These are phyloP conservation scores for Cucurbita maxima DNA, from an alignment of 306 rosid genomes.

Conservation along the genomic window DNA sequence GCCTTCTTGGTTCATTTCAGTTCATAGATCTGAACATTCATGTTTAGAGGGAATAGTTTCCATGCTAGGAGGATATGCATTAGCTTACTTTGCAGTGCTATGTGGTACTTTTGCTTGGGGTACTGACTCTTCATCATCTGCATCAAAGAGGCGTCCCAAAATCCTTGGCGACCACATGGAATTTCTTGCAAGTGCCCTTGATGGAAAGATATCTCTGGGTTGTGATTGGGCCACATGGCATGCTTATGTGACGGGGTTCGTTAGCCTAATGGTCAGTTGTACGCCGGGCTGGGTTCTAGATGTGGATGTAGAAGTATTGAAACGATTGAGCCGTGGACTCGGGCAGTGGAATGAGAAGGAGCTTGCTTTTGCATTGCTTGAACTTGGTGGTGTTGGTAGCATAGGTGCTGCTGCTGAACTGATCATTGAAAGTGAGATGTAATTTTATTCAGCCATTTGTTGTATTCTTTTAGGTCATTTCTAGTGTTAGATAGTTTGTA, in stretches of 20 bases:
- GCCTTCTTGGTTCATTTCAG: constrained; percentile 87
- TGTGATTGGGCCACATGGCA: constrained; percentile 84
- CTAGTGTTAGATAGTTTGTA: constrained; percentile 1
- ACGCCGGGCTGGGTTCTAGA: constrained; percentile 80
- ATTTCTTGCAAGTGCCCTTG: constrained; percentile 86
- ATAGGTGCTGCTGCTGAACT: constrained; percentile 91
- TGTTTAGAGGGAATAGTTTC: constrained; percentile 57
- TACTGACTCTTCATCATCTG: constrained; percentile 63
- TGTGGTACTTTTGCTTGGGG: constrained; percentile 96
- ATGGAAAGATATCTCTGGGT: constrained; percentile 86
- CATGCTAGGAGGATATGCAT: constrained; percentile 80
- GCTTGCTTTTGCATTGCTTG: constrained; percentile 73
- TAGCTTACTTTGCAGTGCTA: constrained; percentile 67
- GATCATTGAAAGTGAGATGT: constrained; percentile 41
- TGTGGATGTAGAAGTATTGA: constrained; percentile 58
- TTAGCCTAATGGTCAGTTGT: constrained; percentile 73
- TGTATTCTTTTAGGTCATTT: not conserved
- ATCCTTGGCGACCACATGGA: constrained; percentile 67
- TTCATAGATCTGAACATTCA: constrained; percentile 41
- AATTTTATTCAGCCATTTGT: constrained; percentile 5
- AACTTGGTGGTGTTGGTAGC: constrained; percentile 53
- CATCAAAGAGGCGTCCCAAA: constrained; percentile 68
- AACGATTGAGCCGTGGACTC: constrained; percentile 69
- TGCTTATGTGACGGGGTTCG: constrained; percentile 68
- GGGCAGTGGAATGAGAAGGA: constrained; percentile 70